Percentiles rank a stretch among this genome's conserved stretches.
phyloP scores from a whole-genome alignment of 2,329 filamentous ascomycete species.

The Alternaria gansuensis region DNA sequence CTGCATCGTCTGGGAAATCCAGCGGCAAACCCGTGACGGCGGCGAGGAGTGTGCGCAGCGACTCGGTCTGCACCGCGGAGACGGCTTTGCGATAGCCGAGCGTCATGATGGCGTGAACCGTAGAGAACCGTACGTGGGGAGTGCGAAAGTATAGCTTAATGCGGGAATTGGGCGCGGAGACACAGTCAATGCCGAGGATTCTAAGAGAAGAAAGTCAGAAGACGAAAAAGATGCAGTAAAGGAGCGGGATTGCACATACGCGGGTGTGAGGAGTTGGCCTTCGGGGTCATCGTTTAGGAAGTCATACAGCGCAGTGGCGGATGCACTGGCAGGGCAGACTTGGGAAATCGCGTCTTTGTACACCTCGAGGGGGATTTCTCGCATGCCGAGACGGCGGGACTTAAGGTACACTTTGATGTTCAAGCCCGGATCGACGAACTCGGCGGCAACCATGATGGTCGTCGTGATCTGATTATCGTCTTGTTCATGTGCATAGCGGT shows the following conservation, averaged over 20 bases:
- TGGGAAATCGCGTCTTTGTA: background rate
- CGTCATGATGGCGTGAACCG: conserved; percentile 37
- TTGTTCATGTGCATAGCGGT: background rate
- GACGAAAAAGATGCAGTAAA: background rate
- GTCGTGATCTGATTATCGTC: background rate
- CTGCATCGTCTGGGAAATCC: conserved; percentile 29
- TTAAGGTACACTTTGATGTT: conserved; percentile 3
- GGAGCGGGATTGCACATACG: background rate
- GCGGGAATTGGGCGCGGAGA: conserved; percentile 18
- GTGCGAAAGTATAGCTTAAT: conserved; percentile 26
- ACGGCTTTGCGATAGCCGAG: conserved; percentile 20
- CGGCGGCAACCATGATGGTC: conserved; percentile 2
- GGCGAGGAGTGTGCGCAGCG: conserved; percentile 23
- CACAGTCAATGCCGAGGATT: conserved; percentile 16
- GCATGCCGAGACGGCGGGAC: background rate
- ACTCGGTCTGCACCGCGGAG: conserved; percentile 11
- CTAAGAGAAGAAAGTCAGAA: background rate
- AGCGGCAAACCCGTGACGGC: conserved; percentile 11
- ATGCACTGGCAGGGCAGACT: background rate
- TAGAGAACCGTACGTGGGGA: conserved; percentile 27
- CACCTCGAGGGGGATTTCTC: background rate
- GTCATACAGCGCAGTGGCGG: background rate
- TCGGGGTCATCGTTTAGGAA: background rate
- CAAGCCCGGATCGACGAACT: background rate
- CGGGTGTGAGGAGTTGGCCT: conserved; percentile 1